Conservation (phyloP, 2,329 filamentous ascomycete species). For the Zymoseptoria tritici region DNA sequence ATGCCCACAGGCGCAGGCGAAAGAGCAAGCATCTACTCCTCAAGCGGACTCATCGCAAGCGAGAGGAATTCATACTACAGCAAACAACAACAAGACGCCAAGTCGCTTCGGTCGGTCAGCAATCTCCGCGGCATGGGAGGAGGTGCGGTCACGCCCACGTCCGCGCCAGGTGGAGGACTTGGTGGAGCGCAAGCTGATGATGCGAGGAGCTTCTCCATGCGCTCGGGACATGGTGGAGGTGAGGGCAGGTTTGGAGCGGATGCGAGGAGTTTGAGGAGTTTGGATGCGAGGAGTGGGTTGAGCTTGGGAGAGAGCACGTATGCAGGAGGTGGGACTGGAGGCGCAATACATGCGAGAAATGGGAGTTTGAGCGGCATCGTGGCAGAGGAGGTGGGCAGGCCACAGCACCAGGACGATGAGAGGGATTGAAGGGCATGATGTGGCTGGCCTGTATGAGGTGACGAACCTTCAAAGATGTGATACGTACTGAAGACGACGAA, state of each 20-base stretch:
- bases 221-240: not conserved
- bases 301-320: not conserved
- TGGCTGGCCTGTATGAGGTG: too few relatives aligned
- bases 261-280: constrained; percentile 12
- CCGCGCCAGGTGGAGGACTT: not conserved
- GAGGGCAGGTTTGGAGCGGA: constrained; percentile 4
- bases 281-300: constrained; percentile 18
- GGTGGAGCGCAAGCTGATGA: not conserved
- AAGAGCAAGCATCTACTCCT: constrained; percentile 66
- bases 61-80: constrained; percentile 79
- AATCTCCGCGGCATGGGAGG: constrained; percentile 11
- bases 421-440: not conserved
- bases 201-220: not conserved
- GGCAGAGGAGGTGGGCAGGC: not conserved
- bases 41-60: constrained; percentile 44
- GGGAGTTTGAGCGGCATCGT: not conserved
- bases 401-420: not conserved
- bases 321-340: not conserved
- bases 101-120: constrained; percentile 26
- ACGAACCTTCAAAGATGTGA: too few relatives aligned
- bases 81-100: constrained; percentile 35
- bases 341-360: not conserved
- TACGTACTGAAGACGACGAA: too few relatives aligned
- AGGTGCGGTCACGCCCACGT: not conserved
- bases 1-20: constrained; percentile 49